A percentile compares a stretch with the other conserved stretches of the same genome.
Conservation (phyloP, 495 filamentous ascomycete genomes). For the Hypoxylon fragiforme region DNA sequence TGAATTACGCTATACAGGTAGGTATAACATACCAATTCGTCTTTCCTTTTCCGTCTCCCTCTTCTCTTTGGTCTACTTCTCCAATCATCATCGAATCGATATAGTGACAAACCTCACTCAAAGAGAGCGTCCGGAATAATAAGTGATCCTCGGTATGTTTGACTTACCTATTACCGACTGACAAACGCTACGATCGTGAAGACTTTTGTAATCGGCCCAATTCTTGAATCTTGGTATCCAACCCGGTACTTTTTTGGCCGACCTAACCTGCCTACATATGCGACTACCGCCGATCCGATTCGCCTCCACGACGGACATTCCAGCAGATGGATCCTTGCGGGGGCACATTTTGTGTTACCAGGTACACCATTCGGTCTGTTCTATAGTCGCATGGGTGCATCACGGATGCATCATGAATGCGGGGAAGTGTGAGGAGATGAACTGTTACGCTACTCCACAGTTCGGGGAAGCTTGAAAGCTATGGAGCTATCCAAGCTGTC, state of each 20-base stretch:
- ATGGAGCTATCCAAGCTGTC: constrained; percentile 1
- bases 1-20: neutral
- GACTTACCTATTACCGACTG: neutral
- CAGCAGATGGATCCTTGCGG: constrained; percentile 11
- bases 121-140: neutral
- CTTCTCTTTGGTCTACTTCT: neutral
- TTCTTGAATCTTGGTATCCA: constrained; percentile 14
- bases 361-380: constrained; percentile 1
- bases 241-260: constrained; percentile 13
- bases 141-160: neutral
- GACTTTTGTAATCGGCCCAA: constrained; percentile 1
- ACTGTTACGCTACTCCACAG: constrained; percentile 19
- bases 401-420: constrained; percentile 25
- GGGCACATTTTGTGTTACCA: constrained; percentile 7
- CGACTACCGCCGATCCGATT: constrained; percentile 18
- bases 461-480: constrained; percentile 14
- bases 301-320: constrained; percentile 4
- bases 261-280: constrained; percentile 1
- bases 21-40: too few relatives aligned
- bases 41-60: neutral
- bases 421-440: constrained; percentile 23
- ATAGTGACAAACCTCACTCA: too few relatives aligned
- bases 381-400: too few relatives aligned
- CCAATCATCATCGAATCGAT: neutral
- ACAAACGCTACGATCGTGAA: neutral